Evolutionary conservation across 805 yeast species (phyloP), one percentile per base, ranked within the genome.

Genomic region (Cephaloascus albidus): DNA sequence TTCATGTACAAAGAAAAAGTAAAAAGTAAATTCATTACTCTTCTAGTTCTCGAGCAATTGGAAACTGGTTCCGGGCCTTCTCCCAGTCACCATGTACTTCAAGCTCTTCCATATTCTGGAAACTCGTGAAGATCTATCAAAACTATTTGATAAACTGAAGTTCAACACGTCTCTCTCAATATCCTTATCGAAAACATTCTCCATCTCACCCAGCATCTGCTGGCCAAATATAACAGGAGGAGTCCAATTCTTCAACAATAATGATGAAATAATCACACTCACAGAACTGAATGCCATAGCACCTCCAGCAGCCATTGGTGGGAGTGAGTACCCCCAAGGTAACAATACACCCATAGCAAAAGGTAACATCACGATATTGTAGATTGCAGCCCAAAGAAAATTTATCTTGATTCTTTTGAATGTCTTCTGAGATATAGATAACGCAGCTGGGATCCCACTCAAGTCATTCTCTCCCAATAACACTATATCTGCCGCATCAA

Each of bases 401-500:
- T 93, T 93, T 59, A 81, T 53, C 53, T 82, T 84, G 46, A 90
- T 85, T 45, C 87, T 74, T 28, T 59, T 57, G 55, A 89, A 82
- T 0, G 96, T 87, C 27, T 69, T 71, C 35, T 68, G 63, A 0
- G 95, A 78, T 10, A 90, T 74, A 42, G 81, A 84, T 26, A 83
- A 54, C 0, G 89, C 83, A 41, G 76, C 67, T 19, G 70, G 57
- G 4, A 83, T 72, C 6, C 84, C 80, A 16, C 53, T 51, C 38
- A 79, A 56, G 40, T 48, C 45, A 10, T 51, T 47, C 18, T 66
- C 63, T 10, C 75, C 72, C 53, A 85, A 57, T 14, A 93, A 64
- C 16, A 93, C 96, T 31, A 93, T 74, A 57, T 88, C 96, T 0
- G 98, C 96, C n/a, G 96, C 85, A 48, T 89, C 96, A 48, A 93